Base-by-base conservation (phyloP, 2,329 filamentous ascomycete genomes). In the Helotiales sp. region DNA sequence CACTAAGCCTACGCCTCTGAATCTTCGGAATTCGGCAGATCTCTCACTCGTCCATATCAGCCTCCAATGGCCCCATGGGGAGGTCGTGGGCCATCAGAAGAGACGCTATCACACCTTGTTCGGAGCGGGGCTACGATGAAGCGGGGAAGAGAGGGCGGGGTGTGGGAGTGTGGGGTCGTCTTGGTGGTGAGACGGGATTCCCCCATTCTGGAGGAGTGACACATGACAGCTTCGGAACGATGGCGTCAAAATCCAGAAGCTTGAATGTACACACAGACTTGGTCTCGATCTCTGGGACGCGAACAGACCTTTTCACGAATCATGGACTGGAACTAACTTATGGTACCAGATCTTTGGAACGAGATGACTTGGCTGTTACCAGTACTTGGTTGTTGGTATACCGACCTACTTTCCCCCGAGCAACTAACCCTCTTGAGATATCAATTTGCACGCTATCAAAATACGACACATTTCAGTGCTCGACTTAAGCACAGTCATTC, bases 21-120 rank as follows among this genome's bases (percentile, higher is more conserved):
- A 33, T 31, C 15, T 10, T 5, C 22, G 42, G n/a, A 25, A 30
- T 40, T 49, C 52, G 53, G 53, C 53, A 55, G 53, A 49, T 42
- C 19, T 49, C 24, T 50, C 17, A 55, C 46, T 55, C 46, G 53
- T 50, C 44, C 25, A 22, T 48, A 5, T n/a, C 12, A 24, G 19
- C 19, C 40, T 15, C 27, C 12, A 15, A 13, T 25, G 5, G 1
- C n/a, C 38, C 6, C 40, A 12, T 44, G 4, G n/a, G 3, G 15
- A 44, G 10, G 10, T n/a, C 22, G 22, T 1, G 27, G 12, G 9
- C 40, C 27, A 19, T 9, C 40, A 13, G n/a, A 44, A 25, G n/a
- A n/a, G n/a, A n/a, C n/a, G n/a, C 31, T 34, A 9, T 15, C 31
- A 34, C 9, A 15, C 31, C 9, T 15, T 34, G 9, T 34, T 34